phyloP scores from a whole-genome alignment of 768 basidiomycete genomes.

The Termitomyces titanicus region DNA sequence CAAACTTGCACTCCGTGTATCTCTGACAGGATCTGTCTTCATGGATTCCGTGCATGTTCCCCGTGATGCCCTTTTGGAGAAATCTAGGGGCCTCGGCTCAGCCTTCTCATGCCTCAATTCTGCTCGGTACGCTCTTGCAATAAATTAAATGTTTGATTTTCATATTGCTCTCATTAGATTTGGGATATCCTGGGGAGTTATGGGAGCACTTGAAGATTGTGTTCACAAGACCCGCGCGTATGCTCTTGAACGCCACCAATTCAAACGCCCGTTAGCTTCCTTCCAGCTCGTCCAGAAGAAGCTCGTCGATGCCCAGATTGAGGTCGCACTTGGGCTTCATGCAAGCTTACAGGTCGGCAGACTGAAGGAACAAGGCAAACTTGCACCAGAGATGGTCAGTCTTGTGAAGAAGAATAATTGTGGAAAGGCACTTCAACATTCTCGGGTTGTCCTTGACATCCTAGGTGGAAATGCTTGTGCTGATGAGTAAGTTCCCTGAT shows the following conservation, averaged over 20 bases:
- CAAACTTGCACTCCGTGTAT: conserved; percentile 87
- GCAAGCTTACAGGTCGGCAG: conserved; percentile 81
- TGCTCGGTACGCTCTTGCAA: conserved; percentile 49
- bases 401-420: conserved; percentile 95
- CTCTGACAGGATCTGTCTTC: conserved; percentile 83
- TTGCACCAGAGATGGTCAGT: conserved; percentile 91
- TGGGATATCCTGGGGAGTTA: conserved; percentile 93
- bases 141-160: not conserved
- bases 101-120: conserved; percentile 94
- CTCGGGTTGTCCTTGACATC: conserved; percentile 80
- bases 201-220: conserved; percentile 95
- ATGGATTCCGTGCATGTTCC: conserved; percentile 87
- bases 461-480: conserved; percentile 91
- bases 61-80: conserved; percentile 72
- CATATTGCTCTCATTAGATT: no score
- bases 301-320: conserved; percentile 88
- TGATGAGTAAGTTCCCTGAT: conserved; percentile 66
- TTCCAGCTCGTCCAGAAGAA: conserved; percentile 99
- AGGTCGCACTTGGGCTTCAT: conserved; percentile 73
- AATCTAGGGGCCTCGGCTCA: conserved; percentile 71
- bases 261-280: conserved; percentile 82
- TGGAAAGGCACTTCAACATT: conserved; percentile 85
- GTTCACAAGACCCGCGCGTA: conserved; percentile 74
- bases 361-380: conserved; percentile 72
- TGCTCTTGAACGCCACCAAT: conserved; percentile 87